Conservation (phyloP, 345 rosid genomes). For the Arabis hirsuta region DNA sequence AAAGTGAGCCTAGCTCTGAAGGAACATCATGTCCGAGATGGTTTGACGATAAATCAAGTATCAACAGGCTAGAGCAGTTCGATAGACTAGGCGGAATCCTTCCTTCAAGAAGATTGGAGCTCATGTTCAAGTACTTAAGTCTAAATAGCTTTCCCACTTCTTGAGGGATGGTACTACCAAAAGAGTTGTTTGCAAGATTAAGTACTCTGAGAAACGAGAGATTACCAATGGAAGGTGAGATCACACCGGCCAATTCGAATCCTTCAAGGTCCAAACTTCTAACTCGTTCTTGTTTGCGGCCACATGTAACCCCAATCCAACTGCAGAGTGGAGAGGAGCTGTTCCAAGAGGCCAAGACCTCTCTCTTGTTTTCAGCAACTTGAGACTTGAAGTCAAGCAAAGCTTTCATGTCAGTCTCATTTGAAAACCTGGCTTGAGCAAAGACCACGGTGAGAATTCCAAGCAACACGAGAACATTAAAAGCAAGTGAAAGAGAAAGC, state of each 20-base stretch:
- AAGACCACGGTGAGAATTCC: background rate
- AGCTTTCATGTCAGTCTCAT: conserved; percentile 40
- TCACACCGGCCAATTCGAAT: conserved; percentile 18
- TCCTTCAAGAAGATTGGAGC: conserved; percentile 36
- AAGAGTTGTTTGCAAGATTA: conserved; percentile 39
- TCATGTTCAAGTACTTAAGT: conserved; percentile 38
- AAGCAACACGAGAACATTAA: conserved; percentile 26
- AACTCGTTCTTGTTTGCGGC: conserved; percentile 34
- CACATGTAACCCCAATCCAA: conserved; percentile 43
- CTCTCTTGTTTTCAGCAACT: conserved; percentile 30
- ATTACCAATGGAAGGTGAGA: conserved; percentile 48
- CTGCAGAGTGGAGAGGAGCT: conserved; percentile 33
- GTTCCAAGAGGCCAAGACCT: conserved; percentile 35
- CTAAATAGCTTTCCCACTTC: conserved; percentile 33
- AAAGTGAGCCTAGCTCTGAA: conserved; percentile 30
- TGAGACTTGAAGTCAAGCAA: conserved; percentile 41
- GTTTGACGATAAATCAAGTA: conserved; percentile 36
- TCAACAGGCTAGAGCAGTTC: conserved; percentile 29
- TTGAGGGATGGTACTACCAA: conserved; percentile 29
- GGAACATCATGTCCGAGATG: conserved; percentile 21
- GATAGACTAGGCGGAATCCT: conserved; percentile 30
- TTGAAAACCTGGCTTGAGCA: conserved; percentile 18
- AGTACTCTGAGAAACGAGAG: conserved; percentile 43
- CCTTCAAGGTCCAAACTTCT: conserved; percentile 37
- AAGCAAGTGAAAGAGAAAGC: conserved; percentile 31